A percentile compares a stretch with the other conserved stretches of the same genome.
phyloP scores from a whole-genome alignment of 2,329 filamentous ascomycete genomes.

The Sarocladiaceae sp. region DNA sequence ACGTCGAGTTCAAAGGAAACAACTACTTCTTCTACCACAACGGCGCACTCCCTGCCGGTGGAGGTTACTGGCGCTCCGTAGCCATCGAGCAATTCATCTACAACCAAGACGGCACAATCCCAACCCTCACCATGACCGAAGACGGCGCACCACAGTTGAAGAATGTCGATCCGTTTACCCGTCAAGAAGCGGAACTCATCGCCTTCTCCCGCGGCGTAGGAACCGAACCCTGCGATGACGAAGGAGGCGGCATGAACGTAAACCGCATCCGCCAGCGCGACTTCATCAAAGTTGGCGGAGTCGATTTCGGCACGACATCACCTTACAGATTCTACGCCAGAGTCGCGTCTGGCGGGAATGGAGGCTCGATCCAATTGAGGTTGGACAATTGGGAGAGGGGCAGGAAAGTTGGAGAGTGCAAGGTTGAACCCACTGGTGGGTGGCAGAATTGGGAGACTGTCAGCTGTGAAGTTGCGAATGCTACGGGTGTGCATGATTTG shows the following conservation, averaged over 20 bases:
- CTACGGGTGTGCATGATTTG: conserved; percentile 18
- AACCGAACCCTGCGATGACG: conserved; percentile 17
- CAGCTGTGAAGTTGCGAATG: conserved; percentile 16
- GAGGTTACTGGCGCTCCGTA: conserved; percentile 22
- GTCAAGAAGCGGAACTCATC: conserved; percentile 24
- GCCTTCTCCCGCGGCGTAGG: conserved; percentile 21
- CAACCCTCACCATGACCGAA: conserved; percentile 20
- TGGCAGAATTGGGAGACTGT: conserved; percentile 19
- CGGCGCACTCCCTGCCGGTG: conserved; percentile 23
- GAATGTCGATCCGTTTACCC: conserved; percentile 22
- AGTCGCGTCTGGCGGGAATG: conserved; percentile 20
- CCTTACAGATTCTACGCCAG: conserved; percentile 19
- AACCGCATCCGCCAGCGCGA: conserved; percentile 22
- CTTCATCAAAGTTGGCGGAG: conserved; percentile 27
- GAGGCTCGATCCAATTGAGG: conserved; percentile 22
- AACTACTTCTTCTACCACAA: conserved; percentile 29
- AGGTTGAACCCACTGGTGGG: conserved; percentile 20
- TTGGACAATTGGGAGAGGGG: conserved; percentile 21
- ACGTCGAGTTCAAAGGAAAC: conserved; percentile 22
- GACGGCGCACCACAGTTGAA: conserved; percentile 21
- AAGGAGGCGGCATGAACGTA: conserved; percentile 20
- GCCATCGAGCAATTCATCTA: conserved; percentile 23
- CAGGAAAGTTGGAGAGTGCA: conserved; percentile 20
- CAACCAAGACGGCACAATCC: conserved; percentile 23
- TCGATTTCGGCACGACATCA: conserved; percentile 21